Evolutionary conservation across 306 rosid genomes (phyloP).

Genomic region (Rosa rugosa): DNA sequence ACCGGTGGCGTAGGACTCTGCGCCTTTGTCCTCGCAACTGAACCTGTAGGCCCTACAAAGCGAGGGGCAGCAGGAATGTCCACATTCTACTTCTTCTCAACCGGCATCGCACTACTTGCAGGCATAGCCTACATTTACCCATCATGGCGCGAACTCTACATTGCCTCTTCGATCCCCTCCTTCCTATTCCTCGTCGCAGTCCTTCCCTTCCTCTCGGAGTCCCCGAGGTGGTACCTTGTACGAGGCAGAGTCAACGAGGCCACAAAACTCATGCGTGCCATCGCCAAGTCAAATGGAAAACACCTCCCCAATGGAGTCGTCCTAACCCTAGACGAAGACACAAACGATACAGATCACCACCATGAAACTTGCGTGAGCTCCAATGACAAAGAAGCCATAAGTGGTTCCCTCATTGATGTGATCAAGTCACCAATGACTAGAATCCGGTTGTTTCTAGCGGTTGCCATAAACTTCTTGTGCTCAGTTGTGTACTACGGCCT

Average conservation of each 20-base stretch:
- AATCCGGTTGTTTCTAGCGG: conserved; percentile 53
- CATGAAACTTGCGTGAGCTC: conserved; percentile 3
- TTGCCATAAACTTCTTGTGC: conserved; percentile 56
- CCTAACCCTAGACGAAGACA: conserved; percentile 63
- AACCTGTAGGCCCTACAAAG: conserved; percentile 68
- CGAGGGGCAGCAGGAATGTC: conserved; percentile 84
- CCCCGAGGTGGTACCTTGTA: conserved; percentile 95
- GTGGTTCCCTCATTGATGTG: conserved; percentile 67
- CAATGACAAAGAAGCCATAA: conserved; percentile 29
- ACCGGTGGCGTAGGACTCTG: conserved; percentile 86
- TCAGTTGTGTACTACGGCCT: conserved; percentile 85
- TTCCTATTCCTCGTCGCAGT: conserved; percentile 49
- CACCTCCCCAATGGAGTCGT: conserved; percentile 52
- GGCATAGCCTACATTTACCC: conserved; percentile 59
- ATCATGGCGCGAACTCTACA: conserved; percentile 73
- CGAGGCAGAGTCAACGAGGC: conserved; percentile 65
- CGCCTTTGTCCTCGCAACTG: conserved; percentile 79
- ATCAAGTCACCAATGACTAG: conserved; percentile 58
- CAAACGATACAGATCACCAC: conserved; percentile 3
- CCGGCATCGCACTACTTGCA: conserved; percentile 69
- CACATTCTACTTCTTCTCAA: conserved; percentile 90
- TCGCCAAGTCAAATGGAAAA: conserved; percentile 56
- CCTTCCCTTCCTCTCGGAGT: conserved; percentile 75
- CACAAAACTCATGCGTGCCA: conserved; percentile 54
- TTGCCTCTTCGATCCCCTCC: conserved; percentile 74